A percentile compares a stretch with the other conserved stretches of the same genome.
These are phyloP conservation scores for Monosporascus cannonballus DNA, from an alignment of 2,329 filamentous ascomycete species.

Conservation along the genomic window DNA sequence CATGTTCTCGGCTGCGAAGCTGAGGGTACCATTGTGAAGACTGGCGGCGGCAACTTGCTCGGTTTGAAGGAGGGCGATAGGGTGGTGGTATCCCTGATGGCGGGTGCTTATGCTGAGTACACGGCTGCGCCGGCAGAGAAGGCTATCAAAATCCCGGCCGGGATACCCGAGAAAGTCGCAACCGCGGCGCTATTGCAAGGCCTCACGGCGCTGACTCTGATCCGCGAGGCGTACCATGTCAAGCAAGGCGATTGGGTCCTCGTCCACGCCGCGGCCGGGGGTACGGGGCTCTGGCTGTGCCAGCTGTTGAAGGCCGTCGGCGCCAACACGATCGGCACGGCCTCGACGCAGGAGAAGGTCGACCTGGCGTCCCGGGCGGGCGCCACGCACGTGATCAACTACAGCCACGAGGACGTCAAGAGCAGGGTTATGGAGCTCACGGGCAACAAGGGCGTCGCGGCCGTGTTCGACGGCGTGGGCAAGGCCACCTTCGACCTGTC, in stretches of 20 bases:
- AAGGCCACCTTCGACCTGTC: slow-evolving; percentile 78
- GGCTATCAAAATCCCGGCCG: slow-evolving; percentile 58
- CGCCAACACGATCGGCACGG: slow-evolving; percentile 74
- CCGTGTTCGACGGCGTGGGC: slow-evolving; percentile 82
- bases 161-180: slow-evolving; percentile 53
- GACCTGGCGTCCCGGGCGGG: slow-evolving; percentile 63
- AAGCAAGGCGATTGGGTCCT: slow-evolving; percentile 75
- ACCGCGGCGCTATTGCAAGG: slow-evolving; percentile 73
- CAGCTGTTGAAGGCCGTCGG: slow-evolving; percentile 69
- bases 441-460: slow-evolving; percentile 63
- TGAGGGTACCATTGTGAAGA: slow-evolving; percentile 61
- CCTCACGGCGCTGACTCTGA: slow-evolving; percentile 73
- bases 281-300: slow-evolving; percentile 68
- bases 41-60: slow-evolving; percentile 45
- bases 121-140: slow-evolving; percentile 45
- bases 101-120: slow-evolving; percentile 51
- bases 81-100: slow-evolving; percentile 59
- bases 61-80: slow-evolving; percentile 60
- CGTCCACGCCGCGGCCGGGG: slow-evolving; percentile 80
- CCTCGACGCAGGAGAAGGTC: slow-evolving; percentile 66
- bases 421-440: slow-evolving; percentile 63
- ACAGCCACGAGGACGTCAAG: slow-evolving; percentile 52
- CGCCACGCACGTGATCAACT: slow-evolving; percentile 67
- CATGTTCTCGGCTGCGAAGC: slow-evolving; percentile 76
- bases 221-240: slow-evolving; percentile 71